Conservation (phyloP, 2,329 filamentous ascomycete species). For the Thelonectria discophora region DNA sequence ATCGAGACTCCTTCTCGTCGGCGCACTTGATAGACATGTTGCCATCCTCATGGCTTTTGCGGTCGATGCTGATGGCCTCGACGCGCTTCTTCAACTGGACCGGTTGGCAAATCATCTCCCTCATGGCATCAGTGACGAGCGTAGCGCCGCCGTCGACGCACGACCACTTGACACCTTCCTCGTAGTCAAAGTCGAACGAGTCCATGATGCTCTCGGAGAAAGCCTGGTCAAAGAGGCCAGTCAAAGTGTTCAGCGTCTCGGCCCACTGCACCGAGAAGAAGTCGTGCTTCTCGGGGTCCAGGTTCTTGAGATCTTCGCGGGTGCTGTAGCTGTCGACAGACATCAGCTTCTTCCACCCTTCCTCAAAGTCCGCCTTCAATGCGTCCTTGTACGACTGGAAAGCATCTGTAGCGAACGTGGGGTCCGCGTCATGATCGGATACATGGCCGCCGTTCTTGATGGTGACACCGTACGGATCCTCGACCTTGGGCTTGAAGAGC, state of each 20-base stretch:
- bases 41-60: neutral
- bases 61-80: neutral
- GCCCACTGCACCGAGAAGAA: neutral
- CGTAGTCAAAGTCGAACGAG: slow-evolving; percentile 3
- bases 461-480: too few species aligned
- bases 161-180: neutral
- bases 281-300: slow-evolving; percentile 2
- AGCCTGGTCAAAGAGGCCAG: slow-evolving; percentile 13
- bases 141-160: slow-evolving; percentile 7
- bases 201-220: slow-evolving; percentile 8
- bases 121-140: neutral
- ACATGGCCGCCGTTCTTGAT: too few species aligned
- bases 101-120: neutral
- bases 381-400: neutral
- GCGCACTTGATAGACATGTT: neutral
- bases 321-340: slow-evolving; percentile 21
- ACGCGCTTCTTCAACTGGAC: neutral
- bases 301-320: slow-evolving; percentile 15
- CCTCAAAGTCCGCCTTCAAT: neutral
- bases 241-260: slow-evolving; percentile 7
- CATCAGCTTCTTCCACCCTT: slow-evolving; percentile 19
- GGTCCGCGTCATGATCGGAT: neutral
- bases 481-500: too few species aligned
- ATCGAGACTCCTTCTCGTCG: neutral
- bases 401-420: neutral